Evolutionary conservation across 176 grass and related monocot species (phyloP).

Genomic region (Sorghum bicolor): DNA sequence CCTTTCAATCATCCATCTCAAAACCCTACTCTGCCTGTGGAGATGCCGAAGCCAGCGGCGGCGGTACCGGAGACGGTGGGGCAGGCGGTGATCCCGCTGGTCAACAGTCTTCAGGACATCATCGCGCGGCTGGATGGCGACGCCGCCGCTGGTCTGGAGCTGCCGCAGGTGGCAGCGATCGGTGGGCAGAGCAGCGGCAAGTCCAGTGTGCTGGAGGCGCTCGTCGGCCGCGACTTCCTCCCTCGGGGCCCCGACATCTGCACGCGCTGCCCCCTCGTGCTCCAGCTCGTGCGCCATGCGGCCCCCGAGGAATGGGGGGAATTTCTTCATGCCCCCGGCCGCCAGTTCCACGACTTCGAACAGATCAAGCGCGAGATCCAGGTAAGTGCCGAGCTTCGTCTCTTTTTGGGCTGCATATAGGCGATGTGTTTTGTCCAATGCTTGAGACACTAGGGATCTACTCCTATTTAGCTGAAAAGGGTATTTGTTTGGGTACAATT

Average conservation of each 20-base stretch:
- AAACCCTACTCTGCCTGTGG: constrained; percentile 41
- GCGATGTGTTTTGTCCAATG: not conserved
- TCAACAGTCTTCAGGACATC: constrained; percentile 76
- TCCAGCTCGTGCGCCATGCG: constrained; percentile 75
- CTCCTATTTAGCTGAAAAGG: not conserved
- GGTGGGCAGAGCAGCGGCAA: constrained; percentile 96
- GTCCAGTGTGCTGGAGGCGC: constrained; percentile 89
- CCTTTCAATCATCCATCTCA: not conserved
- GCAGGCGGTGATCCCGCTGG: constrained; percentile 57
- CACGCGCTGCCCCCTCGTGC: constrained; percentile 79
- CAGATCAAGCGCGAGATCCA: constrained; percentile 89
- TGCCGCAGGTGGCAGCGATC: constrained; percentile 79
- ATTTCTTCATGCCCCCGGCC: constrained; percentile 69
- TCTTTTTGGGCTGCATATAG: constrained; percentile 5
- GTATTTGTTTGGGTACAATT: constrained; percentile 5
- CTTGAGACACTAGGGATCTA: not conserved
- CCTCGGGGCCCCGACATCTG: constrained; percentile 78
- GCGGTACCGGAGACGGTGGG: constrained; percentile 40
- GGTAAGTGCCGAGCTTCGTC: constrained; percentile 33
- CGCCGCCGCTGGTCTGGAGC: constrained; percentile 52
- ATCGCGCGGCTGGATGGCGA: constrained; percentile 60
- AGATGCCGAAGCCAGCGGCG: constrained; percentile 31
- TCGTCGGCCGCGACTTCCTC: constrained; percentile 87
- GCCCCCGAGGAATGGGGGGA: constrained; percentile 79
- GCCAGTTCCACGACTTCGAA: constrained; percentile 66